A percentile compares a stretch with the other conserved stretches of the same genome.
Evolutionary conservation across 306 rosid species (phyloP).

Genomic region (Ormosia emarginata): DNA sequence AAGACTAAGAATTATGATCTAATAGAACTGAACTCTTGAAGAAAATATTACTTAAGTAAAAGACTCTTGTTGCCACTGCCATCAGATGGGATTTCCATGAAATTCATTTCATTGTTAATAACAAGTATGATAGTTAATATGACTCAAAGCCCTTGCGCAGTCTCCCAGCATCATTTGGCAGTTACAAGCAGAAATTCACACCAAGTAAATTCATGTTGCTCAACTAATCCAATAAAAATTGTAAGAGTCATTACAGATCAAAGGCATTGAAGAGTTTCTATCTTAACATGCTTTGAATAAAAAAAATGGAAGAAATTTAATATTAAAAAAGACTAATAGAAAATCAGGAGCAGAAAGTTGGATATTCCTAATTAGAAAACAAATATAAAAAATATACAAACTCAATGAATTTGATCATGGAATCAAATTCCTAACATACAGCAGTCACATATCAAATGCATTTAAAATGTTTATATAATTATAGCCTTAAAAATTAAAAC

Average conservation of each 20-base stretch:
- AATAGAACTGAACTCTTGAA: background rate
- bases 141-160: slow-evolving; percentile 64
- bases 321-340: background rate
- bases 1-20: background rate
- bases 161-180: slow-evolving; percentile 54
- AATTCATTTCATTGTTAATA: slow-evolving; percentile 37
- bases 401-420: background rate
- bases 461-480: background rate
- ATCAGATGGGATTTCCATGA: slow-evolving; percentile 50
- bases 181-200: background rate
- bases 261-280: background rate
- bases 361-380: background rate
- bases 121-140: background rate
- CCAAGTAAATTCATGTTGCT: background rate
- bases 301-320: background rate
- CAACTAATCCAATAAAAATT: background rate
- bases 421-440: background rate
- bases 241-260: background rate
- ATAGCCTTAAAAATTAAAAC: background rate
- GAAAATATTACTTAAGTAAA: background rate
- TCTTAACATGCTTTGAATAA: background rate
- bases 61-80: slow-evolving; percentile 22
- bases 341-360: background rate
- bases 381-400: background rate
- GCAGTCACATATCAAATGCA: background rate